phyloP scores from a whole-genome alignment of 495 filamentous ascomycete species.

The Podospora tetraspora region DNA sequence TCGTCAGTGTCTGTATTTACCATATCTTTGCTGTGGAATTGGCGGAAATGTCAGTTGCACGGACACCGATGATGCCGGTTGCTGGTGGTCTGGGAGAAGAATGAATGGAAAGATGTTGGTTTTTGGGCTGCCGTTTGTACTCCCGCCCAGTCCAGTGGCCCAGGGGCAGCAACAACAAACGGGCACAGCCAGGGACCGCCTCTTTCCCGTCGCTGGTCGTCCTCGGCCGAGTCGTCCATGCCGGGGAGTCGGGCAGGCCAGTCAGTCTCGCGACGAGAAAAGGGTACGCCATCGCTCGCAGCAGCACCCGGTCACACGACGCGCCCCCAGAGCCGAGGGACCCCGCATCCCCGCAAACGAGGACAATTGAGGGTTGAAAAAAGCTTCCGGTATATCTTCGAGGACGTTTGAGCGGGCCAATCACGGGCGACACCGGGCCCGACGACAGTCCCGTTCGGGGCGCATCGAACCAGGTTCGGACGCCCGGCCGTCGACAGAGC shows the following conservation, averaged over 20 bases:
- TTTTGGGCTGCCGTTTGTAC: neutral
- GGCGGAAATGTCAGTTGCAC: neutral
- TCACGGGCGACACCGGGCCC: conserved; percentile 19
- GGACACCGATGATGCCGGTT: neutral
- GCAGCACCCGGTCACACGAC: neutral
- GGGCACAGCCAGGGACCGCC: neutral
- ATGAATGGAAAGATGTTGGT: neutral
- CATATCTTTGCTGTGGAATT: neutral
- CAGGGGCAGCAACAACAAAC: neutral
- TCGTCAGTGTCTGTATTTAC: neutral
- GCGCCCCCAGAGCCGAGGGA: conserved; percentile 3
- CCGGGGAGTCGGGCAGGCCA: neutral
- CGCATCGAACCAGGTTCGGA: conserved; percentile 4
- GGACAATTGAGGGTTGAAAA: neutral
- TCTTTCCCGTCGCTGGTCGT: neutral
- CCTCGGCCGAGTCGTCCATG: neutral
- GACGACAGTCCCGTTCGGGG: conserved; percentile 14
- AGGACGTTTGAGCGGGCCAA: conserved; percentile 17
- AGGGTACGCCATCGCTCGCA: neutral
- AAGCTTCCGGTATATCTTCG: conserved; percentile 27
- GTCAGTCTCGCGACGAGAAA: neutral
- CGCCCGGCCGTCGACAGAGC: conserved; percentile 19
- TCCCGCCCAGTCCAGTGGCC: neutral
- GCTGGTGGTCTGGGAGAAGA: neutral
- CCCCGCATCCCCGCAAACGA: conserved; percentile 12